Evolutionary conservation across 176 grass and related monocot species (phyloP).

Genomic region (Musa troglodytarum): DNA sequence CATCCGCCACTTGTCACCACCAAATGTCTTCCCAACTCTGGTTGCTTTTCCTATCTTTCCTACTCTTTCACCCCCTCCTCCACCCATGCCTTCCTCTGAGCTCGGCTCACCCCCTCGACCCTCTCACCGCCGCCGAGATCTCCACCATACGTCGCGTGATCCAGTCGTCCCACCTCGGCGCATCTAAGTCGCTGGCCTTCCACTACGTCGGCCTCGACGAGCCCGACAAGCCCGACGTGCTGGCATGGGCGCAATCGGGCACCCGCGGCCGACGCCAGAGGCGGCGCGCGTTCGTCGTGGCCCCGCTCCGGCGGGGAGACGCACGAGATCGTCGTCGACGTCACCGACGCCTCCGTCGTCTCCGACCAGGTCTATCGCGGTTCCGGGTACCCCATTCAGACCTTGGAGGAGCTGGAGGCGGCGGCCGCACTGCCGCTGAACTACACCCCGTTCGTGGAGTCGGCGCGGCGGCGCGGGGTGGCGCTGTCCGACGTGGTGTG

Average conservation of each 20-base stretch:
- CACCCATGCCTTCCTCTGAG: background rate
- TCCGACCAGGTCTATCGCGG: background rate
- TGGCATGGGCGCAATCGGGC: background rate
- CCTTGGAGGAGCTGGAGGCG: slow-evolving; percentile 9
- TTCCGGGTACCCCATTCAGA: slow-evolving; percentile 14
- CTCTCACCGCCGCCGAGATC: slow-evolving; percentile 39
- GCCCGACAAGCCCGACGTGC: slow-evolving; percentile 49
- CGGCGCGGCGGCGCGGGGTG: slow-evolving; percentile 5
- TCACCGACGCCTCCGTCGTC: slow-evolving; percentile 3
- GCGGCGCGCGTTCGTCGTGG: slow-evolving; percentile 36
- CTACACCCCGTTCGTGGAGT: slow-evolving; percentile 13
- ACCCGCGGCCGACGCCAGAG: background rate
- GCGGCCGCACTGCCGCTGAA: slow-evolving; percentile 11
- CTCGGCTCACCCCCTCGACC: slow-evolving; percentile 47
- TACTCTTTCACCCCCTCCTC: background rate
- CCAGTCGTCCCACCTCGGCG: slow-evolving; percentile 27
- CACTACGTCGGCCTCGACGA: slow-evolving; percentile 88
- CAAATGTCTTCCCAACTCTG: background rate
- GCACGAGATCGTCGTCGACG: slow-evolving; percentile 15
- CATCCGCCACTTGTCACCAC: too few species aligned
- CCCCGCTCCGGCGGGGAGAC: background rate
- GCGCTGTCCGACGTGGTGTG: slow-evolving; percentile 18
- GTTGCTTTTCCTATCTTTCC: background rate
- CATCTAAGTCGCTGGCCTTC: slow-evolving; percentile 28
- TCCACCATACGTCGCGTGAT: slow-evolving; percentile 27